Evolutionary conservation across 805 yeast genomes (phyloP).

Genomic region (Vanderwaltozyma polyspora): DNA sequence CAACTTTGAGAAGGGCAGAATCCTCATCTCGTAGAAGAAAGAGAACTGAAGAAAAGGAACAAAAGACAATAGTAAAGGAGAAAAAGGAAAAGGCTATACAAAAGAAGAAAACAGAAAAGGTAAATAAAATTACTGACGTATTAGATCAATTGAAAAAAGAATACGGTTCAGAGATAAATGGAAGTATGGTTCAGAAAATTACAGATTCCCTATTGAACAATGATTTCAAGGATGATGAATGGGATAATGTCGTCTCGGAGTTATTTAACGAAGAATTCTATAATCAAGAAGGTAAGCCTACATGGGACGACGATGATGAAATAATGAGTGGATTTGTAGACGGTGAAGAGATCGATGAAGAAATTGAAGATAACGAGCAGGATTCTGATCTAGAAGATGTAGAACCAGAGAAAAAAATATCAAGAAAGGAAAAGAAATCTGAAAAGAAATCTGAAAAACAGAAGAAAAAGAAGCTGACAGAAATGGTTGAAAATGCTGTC

Average conservation of each 20-base stretch:
- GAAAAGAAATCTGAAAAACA: conserved; percentile 50
- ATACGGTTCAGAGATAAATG: conserved; percentile 39
- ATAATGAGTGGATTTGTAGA: conserved; percentile 37
- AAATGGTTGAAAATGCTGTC: conserved; percentile 67
- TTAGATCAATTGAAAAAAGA: conserved; percentile 32
- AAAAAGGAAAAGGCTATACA: conserved; percentile 51
- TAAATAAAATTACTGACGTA: conserved; percentile 67
- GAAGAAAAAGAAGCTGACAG: conserved; percentile 48
- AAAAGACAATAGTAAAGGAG: conserved; percentile 38
- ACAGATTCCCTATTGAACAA: conserved; percentile 70
- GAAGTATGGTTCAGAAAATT: conserved; percentile 49
- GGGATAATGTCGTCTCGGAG: conserved; percentile 81
- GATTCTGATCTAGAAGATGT: conserved; percentile 13
- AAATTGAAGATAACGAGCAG: conserved; percentile 23
- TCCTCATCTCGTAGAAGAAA: conserved; percentile 67
- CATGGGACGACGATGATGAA: conserved; percentile 53
- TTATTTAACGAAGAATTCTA: conserved; percentile 81
- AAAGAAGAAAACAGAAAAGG: conserved; percentile 63
- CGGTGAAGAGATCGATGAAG: conserved; percentile 28
- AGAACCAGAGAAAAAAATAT: conserved; percentile 29
- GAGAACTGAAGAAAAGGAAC: conserved; percentile 59
- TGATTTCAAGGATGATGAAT: conserved; percentile 80
- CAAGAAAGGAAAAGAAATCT: conserved; percentile 36
- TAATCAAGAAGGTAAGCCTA: conserved; percentile 49
- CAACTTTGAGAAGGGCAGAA: conserved; percentile 75